Evolutionary conservation across 257 asterid species (phyloP), one percentile per base, ranked within the genome.

Genomic region (Lavandula angustifolia): DNA sequence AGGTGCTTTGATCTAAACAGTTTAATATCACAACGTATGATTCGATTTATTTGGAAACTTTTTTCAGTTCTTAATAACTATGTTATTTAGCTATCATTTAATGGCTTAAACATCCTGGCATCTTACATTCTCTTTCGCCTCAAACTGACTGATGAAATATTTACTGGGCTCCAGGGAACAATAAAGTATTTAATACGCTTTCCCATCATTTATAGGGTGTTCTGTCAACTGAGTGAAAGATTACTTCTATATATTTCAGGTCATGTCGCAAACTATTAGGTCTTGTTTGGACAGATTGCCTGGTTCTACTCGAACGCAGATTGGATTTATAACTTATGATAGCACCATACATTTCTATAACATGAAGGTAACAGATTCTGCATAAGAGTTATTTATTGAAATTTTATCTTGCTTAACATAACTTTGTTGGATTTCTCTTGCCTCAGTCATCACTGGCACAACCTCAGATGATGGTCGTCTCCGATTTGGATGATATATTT

Each of bases 281-380:
- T 86, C 91, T 72, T 86, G 89, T 71, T 81, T 94, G 85, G 99
- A 94, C 78, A 77, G 68, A 69, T 76, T 94, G 78, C 96, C 98
- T 68, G 98, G 99, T 57, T 83, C 68, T 70, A 82, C 99, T 27
- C 79, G 99, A 72, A 94, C 99, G 7, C 99, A 88, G 74, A 88
- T 94, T 63, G 98, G 98, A 72, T 91, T 94, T 80, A 88, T 94
- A 76, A 90, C 99, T 61, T 94, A 69, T 71, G 99, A 94, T 75
- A 94, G 98, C 84, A 82, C 98, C 6, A 76, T 94, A 61, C 99
- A 94, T 79, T 91, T 91, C 77, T 94, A 94, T 59, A 88, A 91
- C 77, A 80, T 94, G 95, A 94, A 94, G 98, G 99, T 77, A 77
- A 78, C 77, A 51, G 52, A 43, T 67, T 29, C 67, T 17, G 37